These are phyloP conservation scores for Aspergillus funiculosus DNA, from an alignment of 495 filamentous ascomycete species.

Conservation along the genomic window DNA sequence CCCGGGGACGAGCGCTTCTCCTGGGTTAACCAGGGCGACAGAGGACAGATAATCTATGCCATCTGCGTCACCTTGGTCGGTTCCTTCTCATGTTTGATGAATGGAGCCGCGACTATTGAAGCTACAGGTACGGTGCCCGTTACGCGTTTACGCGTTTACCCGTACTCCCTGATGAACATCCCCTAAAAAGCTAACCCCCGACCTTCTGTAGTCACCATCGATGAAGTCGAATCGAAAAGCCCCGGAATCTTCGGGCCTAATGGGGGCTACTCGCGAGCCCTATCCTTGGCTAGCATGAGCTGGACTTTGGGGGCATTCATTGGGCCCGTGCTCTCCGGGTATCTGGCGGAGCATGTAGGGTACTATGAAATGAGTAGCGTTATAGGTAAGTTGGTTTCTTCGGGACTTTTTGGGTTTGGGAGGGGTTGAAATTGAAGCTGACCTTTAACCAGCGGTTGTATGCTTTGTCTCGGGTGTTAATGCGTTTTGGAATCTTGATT, in stretches of 20 bases:
- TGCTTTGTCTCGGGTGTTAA: too few relatives aligned
- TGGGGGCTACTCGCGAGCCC: conserved; percentile 28
- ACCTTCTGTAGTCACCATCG: background rate
- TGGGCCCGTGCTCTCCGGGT: conserved; percentile 30
- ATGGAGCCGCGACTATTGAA: too few relatives aligned
- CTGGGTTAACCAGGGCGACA: conserved; percentile 10
- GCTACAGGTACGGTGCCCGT: background rate
- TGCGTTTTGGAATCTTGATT: too few relatives aligned
- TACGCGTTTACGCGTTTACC: background rate
- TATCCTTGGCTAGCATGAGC: conserved; percentile 26
- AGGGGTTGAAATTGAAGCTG: conserved; percentile 1
- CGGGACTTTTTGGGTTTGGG: background rate
- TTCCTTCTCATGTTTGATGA: too few relatives aligned
- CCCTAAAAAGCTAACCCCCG: background rate
- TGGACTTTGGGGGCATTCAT: conserved; percentile 27
- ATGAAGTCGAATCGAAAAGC: background rate
- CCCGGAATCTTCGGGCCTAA: conserved; percentile 23
- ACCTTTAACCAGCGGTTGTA: too few relatives aligned
- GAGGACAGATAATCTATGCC: conserved; percentile 15
- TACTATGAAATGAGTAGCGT: conserved; percentile 27
- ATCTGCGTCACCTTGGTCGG: conserved; percentile 11
- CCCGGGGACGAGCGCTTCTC: conserved; percentile 21
- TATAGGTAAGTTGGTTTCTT: conserved; percentile 14
- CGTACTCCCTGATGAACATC: too few relatives aligned
- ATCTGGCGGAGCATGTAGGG: conserved; percentile 24